Conservation (phyloP, 2,329 filamentous ascomycete genomes). For the Xylariaceae sp. region DNA sequence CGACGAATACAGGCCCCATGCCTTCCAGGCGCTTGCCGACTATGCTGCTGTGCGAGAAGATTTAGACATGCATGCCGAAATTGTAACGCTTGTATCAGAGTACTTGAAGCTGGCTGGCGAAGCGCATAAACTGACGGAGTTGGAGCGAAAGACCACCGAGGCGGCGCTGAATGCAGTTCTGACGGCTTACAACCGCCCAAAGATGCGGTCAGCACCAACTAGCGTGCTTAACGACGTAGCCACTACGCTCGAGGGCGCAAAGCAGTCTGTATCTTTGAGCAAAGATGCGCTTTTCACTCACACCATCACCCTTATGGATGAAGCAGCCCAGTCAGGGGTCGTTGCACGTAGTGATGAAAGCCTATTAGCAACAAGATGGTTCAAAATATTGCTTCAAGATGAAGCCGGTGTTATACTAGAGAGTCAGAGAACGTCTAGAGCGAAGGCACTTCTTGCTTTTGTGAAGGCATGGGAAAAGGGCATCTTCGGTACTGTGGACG, state of each 20-base stretch:
- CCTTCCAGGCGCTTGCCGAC: slow-evolving; percentile 73
- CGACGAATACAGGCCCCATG: slow-evolving; percentile 78
- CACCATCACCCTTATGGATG: slow-evolving; percentile 54
- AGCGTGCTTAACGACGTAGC: slow-evolving; percentile 49
- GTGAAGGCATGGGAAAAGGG: slow-evolving; percentile 50
- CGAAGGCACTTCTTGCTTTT: slow-evolving; percentile 52
- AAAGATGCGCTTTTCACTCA: slow-evolving; percentile 60
- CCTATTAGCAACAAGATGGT: slow-evolving; percentile 45
- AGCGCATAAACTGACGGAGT: slow-evolving; percentile 48
- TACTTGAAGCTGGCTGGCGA: slow-evolving; percentile 62
- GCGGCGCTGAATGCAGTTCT: slow-evolving; percentile 59
- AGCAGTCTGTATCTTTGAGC: slow-evolving; percentile 49
- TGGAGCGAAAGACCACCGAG: slow-evolving; percentile 51
- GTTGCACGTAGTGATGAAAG: slow-evolving; percentile 16
- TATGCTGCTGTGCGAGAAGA: slow-evolving; percentile 73
- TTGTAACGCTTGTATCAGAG: slow-evolving; percentile 66
- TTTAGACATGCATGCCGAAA: slow-evolving; percentile 71
- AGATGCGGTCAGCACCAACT: slow-evolving; percentile 46
- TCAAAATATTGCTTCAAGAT: slow-evolving; percentile 54
- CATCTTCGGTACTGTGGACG: slow-evolving; percentile 45
- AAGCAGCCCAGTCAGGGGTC: slow-evolving; percentile 40
- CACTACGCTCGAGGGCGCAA: slow-evolving; percentile 42
- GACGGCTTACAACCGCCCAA: slow-evolving; percentile 53
- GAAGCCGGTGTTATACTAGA: slow-evolving; percentile 56
- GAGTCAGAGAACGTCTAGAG: slow-evolving; percentile 55